Conservation (phyloP, 106 monocot species). For the Ottelia alismoides region DNA sequence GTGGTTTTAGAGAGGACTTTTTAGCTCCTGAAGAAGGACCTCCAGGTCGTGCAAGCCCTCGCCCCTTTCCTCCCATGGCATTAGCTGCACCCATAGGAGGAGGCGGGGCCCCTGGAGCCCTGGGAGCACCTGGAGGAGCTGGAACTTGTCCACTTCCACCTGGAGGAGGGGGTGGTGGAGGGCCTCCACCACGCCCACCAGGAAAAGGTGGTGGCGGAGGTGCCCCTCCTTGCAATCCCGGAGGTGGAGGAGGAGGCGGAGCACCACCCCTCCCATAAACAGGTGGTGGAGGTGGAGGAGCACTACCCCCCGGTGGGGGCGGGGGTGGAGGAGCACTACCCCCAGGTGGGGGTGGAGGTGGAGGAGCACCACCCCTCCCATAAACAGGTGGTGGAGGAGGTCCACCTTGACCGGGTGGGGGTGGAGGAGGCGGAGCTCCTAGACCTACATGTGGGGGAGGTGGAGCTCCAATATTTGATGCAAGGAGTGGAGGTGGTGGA, state of each 20-base stretch:
- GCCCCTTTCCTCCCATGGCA: conserved; percentile 29
- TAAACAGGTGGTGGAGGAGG: conserved; percentile 22
- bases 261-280: neutral
- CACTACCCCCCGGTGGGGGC: conserved; percentile 8
- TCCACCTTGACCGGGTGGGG: neutral
- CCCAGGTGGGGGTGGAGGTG: conserved; percentile 11
- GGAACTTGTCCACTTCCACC: conserved; percentile 10
- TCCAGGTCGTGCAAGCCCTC: conserved; percentile 29
- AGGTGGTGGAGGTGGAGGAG: conserved; percentile 10
- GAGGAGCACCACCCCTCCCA: neutral
- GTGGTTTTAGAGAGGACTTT: conserved; percentile 63
- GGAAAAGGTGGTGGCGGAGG: conserved; percentile 26
- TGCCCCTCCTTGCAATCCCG: conserved; percentile 6
- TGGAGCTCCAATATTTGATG: neutral
- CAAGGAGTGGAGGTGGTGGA: conserved; percentile 11
- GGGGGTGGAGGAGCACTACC: conserved; percentile 6
- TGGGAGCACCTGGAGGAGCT: conserved; percentile 15
- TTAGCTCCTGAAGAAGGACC: conserved; percentile 28
- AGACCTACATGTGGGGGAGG: conserved; percentile 12
- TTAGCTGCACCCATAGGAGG: conserved; percentile 19
- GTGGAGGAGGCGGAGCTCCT: conserved; percentile 16
- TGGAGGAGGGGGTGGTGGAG: conserved; percentile 26
- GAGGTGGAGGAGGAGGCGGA: conserved; percentile 11
- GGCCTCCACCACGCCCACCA: conserved; percentile 9
- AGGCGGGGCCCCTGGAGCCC: conserved; percentile 39